A percentile compares a stretch with the other conserved stretches of the same genome.
phyloP scores from a whole-genome alignment of 805 yeast species.

The Lipomyces starkeyi region DNA sequence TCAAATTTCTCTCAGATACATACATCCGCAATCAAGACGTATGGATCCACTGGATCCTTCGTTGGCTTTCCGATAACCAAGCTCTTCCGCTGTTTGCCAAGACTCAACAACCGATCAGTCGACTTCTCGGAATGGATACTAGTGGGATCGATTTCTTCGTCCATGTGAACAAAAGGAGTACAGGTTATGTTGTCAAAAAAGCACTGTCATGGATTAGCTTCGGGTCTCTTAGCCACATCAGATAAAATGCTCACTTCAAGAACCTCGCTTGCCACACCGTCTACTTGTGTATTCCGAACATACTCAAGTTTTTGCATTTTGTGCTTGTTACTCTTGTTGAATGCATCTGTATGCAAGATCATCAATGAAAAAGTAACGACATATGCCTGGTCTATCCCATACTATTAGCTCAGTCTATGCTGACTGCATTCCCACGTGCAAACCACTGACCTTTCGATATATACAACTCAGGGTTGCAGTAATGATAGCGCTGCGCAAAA shows the following conservation, averaged over 20 bases:
- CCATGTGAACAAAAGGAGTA: slow-evolving; percentile 59
- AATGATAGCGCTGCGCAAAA: slow-evolving; percentile 60
- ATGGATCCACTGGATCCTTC: slow-evolving; percentile 48
- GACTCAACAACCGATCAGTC: slow-evolving; percentile 1
- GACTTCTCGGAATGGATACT: slow-evolving; percentile 31
- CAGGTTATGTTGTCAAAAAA: slow-evolving; percentile 70
- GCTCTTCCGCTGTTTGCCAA: slow-evolving; percentile 46
- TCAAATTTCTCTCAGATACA: not conserved
- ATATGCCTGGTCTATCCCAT: slow-evolving; percentile 59
- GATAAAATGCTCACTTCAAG: slow-evolving; percentile 47
- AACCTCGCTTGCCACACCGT: slow-evolving; percentile 47
- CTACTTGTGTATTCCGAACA: slow-evolving; percentile 52
- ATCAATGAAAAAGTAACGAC: slow-evolving; percentile 67
- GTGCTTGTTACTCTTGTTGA: slow-evolving; percentile 67
- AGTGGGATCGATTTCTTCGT: slow-evolving; percentile 43
- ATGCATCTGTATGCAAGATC: slow-evolving; percentile 76
- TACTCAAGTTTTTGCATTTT: slow-evolving; percentile 73
- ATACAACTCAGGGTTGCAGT: slow-evolving; percentile 51
- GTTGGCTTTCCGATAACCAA: slow-evolving; percentile 43
- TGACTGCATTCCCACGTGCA: not conserved
- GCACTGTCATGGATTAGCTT: slow-evolving; percentile 51
- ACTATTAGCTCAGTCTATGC: not conserved
- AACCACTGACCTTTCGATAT: slow-evolving; percentile 22
- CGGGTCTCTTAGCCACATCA: slow-evolving; percentile 46
- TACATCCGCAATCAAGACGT: slow-evolving; percentile 42